A percentile compares a stretch with the other conserved stretches of the same genome.
phyloP scores from a whole-genome alignment of 2,329 filamentous ascomycete species.

The Cladosporium sp. region DNA sequence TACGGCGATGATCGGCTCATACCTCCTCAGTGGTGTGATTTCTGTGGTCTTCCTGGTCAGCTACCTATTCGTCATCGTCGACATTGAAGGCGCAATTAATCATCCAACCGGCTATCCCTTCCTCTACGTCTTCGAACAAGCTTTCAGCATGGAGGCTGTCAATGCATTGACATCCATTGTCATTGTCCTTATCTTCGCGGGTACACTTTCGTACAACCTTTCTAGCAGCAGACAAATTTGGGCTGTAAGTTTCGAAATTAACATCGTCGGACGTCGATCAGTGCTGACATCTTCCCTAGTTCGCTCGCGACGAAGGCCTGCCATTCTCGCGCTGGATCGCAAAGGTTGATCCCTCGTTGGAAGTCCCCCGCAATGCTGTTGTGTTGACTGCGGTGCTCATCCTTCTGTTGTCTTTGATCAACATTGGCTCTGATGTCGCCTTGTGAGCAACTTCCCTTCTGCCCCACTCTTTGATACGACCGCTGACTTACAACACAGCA shows the following conservation, averaged over 20 bases:
- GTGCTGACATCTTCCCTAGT: conserved; percentile 24
- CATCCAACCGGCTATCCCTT: conserved; percentile 38
- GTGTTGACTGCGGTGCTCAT: conserved; percentile 30
- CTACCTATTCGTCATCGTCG: conserved; percentile 35
- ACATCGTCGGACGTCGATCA: conserved; percentile 45
- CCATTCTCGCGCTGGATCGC: conserved; percentile 30
- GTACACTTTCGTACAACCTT: conserved; percentile 26
- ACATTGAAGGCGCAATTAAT: conserved; percentile 35
- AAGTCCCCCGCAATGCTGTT: conserved; percentile 34
- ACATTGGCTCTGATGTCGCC: conserved; percentile 32
- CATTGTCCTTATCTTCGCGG: conserved; percentile 30
- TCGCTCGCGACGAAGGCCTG: conserved; percentile 41
- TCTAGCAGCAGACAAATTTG: conserved; percentile 13
- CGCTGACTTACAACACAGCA: conserved; percentile 26
- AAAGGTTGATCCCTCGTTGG: conserved; percentile 30
- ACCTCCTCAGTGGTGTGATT: conserved; percentile 23
- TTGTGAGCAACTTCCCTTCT: conserved; percentile 33
- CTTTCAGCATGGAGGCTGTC: conserved; percentile 35
- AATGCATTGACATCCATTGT: conserved; percentile 30
- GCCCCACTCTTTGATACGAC: too few species aligned
- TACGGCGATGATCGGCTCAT: conserved; percentile 25
- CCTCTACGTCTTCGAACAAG: conserved; percentile 40
- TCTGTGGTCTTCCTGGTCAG: conserved; percentile 26
- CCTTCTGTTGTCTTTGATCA: conserved; percentile 32
- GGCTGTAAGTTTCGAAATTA: conserved; percentile 7